Evolutionary conservation across 371 early-diverging fungal species (phyloP), one percentile per base, ranked within the genome.

Genomic region (Mortierella polycephala): DNA sequence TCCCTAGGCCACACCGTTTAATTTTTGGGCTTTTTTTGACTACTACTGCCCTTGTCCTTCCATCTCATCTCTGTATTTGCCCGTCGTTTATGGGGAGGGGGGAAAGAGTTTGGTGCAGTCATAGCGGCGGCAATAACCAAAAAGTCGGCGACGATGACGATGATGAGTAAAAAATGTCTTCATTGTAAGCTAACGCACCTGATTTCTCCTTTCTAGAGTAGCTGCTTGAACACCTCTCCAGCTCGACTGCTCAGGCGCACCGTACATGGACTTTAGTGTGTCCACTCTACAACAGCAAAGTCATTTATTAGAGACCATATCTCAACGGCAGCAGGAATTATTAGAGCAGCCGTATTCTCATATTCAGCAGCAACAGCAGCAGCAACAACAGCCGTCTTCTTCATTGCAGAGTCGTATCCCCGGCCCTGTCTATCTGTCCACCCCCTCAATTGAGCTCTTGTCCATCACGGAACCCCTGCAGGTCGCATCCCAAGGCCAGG

Each of bases 201-300:
- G n/a, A n/a, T n/a, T n/a, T n/a, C n/a, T n/a, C n/a, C n/a, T n/a
- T n/a, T n/a, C 54, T 14, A 45, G 41, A 40, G 41, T 20, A 53
- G 39, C 61, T 41, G 60, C 30, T 55, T 55, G 39, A 46, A 37
- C 16, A 30, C 30, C 53, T 47, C 56, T n/a, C n/a, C 10, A 37
- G 9, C 44, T 7, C 44, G 50, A 30, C 52, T 40, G 12, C 20
- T 50, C 55, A n/a, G n/a, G 44, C 61, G 47, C 62, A 23, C 41
- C 57, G 72, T 72, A 66, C 72, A 72, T 72, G 72, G 72, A 57
- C 61, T 56, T 39, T 62, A 53, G 67, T 49, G 40, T 52, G 66
- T 66, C 62, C 58, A 72, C 16, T 66, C 44, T 42, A 44, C 63
- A 57, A 23, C 56, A 68, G 18, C 69, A 68, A 62, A 49, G 50